Base-by-base conservation (phyloP, 2,329 filamentous ascomycete species). In the Aureobasidium leucospermi region DNA sequence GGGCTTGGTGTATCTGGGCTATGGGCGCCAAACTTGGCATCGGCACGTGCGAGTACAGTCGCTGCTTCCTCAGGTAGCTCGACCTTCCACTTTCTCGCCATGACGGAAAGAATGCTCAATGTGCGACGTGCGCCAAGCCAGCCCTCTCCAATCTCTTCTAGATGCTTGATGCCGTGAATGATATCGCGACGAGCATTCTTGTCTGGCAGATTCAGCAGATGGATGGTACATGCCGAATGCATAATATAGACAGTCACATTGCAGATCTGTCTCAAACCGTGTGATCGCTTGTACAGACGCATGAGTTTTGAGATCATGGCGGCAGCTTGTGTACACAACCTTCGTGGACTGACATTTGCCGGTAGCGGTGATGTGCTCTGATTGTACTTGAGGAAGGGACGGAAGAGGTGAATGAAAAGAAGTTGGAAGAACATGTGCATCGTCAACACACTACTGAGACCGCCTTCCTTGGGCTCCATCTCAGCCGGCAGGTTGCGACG, bases 381-480 rank as follows among this genome's bases (percentile, higher is more conserved):
- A 3, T 84, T 87, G 69, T 96, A 97, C 72, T 94, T 96, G 53
- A 97, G 81, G 70, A 97, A 97, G 0, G 94, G 93, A 5, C 93
- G 85, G 78, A 96, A 97, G 4, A 97, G 85, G 68, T 97, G 92
- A 62, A 97, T 96, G 70, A 95, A 96, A 48, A 96, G 85, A 0
- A 97, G 81, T 69, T 97, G 92, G 73, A 93, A 96, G 74, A 97
- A 96, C 92, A 97, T 97, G 76, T 97, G 93, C 85, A 88, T 87
- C 32, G 87, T 78, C 23, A 88, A 75, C 19, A 95, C 88, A 66
- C 91, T 91, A 1, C 94, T 91, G 43, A 97, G 75, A 63, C 93
- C 89, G 3, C 91, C 91, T 65, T 97, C 93, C 68, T 86, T 92
- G 0, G 92, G 86, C 70, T 96, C 90, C 65, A 99, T 79, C 72